phyloP scores from a whole-genome alignment of 768 basidiomycete species.

The Leccinum uliginosum region DNA sequence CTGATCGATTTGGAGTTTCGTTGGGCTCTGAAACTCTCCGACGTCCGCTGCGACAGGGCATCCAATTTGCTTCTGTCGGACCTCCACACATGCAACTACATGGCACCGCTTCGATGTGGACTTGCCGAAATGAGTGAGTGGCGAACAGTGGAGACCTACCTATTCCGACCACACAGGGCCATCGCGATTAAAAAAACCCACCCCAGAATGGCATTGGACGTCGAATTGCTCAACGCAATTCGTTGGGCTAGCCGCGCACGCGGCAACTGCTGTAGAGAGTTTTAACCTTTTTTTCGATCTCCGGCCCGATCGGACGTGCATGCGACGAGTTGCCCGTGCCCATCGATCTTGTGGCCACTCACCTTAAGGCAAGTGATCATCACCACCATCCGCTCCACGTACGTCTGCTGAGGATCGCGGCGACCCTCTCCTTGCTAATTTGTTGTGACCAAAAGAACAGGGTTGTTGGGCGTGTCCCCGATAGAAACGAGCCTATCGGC shows the following conservation, averaged over 20 bases:
- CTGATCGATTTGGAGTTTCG: conserved; percentile 4
- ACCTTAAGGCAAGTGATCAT: conserved; percentile 3
- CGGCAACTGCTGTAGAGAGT: conserved; percentile 7
- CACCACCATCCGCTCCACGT: neutral
- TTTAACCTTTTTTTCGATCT: conserved; percentile 24
- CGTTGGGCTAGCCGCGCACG: neutral
- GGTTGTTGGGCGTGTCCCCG: neutral
- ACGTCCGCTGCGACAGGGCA: neutral
- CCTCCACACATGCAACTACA: neutral
- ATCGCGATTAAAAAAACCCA: neutral
- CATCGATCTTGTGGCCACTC: neutral
- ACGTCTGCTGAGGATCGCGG: neutral
- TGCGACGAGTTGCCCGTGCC: neutral
- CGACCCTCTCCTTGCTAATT: neutral
- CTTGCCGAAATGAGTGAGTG: neutral
- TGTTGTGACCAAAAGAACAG: neutral
- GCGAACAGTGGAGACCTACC: neutral
- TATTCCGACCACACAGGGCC: neutral
- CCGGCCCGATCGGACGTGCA: conserved; percentile 1
- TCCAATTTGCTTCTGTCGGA: neutral
- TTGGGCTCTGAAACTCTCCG: neutral
- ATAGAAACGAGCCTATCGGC: neutral
- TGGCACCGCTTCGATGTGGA: neutral
- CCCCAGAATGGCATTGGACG: neutral
- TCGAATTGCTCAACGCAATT: neutral